Conservation (phyloP, 2,329 filamentous ascomycete genomes). For the Phyllosticta citribraziliensis region DNA sequence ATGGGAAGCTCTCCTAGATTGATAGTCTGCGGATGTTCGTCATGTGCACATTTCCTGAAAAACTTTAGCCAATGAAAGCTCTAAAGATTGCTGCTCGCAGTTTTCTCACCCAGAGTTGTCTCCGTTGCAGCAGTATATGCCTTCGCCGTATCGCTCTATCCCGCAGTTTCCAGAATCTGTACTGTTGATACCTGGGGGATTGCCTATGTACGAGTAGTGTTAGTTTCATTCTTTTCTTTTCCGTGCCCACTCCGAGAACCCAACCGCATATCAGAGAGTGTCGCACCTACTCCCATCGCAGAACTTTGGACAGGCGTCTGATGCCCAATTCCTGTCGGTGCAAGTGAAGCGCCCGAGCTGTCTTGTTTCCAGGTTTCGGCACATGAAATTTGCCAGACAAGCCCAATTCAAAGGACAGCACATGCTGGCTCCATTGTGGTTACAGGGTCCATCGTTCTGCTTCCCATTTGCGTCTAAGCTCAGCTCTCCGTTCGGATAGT, state of each 20-base stretch:
- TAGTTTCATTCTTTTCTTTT: too few species aligned
- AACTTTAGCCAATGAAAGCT: neutral
- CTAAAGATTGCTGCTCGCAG: neutral
- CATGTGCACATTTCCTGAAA: neutral
- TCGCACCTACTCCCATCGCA: conserved; percentile 17
- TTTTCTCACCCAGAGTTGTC: conserved; percentile 5
- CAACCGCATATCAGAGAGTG: too few species aligned
- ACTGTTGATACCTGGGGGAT: neutral
- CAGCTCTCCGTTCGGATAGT: neutral
- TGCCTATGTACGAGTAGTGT: too few species aligned
- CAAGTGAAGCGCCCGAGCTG: conserved; percentile 24
- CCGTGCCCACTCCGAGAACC: too few species aligned
- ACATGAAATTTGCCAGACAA: conserved; percentile 25
- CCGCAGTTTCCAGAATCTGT: conserved; percentile 14
- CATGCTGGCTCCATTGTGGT: conserved; percentile 5
- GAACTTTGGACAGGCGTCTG: conserved; percentile 18
- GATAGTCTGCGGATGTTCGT: neutral
- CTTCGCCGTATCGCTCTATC: conserved; percentile 14
- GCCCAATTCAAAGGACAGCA: conserved; percentile 27
- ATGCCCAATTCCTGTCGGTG: conserved; percentile 22
- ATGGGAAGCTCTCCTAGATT: neutral
- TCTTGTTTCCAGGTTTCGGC: conserved; percentile 16
- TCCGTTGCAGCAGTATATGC: conserved; percentile 16
- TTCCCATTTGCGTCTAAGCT: neutral
- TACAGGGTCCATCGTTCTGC: neutral